Conservation (phyloP, 441 rosid species). For the Mallotus japonicus region DNA sequence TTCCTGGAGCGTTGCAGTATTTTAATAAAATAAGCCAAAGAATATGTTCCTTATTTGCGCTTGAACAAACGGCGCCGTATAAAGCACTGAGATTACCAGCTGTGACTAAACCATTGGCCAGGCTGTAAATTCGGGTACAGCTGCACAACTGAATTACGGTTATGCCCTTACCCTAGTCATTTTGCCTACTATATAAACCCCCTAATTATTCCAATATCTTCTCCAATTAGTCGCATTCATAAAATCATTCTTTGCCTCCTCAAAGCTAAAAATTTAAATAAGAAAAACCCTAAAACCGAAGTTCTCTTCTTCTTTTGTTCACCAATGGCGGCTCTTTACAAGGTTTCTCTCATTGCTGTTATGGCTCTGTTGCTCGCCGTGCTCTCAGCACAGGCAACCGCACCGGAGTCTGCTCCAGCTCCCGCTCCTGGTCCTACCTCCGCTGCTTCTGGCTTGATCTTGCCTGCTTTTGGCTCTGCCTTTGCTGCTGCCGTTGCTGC, state of each 20-base stretch:
- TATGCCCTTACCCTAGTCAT: background rate
- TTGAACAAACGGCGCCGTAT: constrained; percentile 5
- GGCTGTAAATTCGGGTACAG: constrained; percentile 16
- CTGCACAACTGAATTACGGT: background rate
- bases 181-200: constrained; percentile 12
- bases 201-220: background rate
- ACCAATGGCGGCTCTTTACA: constrained; percentile 28
- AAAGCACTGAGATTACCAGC: background rate
- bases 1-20: too few species aligned
- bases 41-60: background rate
- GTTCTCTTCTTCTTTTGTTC: background rate
- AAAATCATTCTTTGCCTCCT: background rate
- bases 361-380: constrained; percentile 25
- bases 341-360: constrained; percentile 26
- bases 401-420: constrained; percentile 37
- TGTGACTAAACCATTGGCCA: constrained; percentile 19
- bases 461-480: constrained; percentile 33
- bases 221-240: background rate
- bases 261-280: background rate
- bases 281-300: constrained; percentile 1
- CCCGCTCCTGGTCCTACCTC: constrained; percentile 47
- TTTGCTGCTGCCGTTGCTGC: constrained; percentile 26
- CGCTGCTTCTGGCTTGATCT: constrained; percentile 33
- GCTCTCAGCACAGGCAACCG: constrained; percentile 30
- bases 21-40: background rate